A percentile compares a stretch with the other conserved stretches of the same genome.
Evolutionary conservation across 2,329 filamentous ascomycete species (phyloP).

Genomic region (Metarhizium rileyi): DNA sequence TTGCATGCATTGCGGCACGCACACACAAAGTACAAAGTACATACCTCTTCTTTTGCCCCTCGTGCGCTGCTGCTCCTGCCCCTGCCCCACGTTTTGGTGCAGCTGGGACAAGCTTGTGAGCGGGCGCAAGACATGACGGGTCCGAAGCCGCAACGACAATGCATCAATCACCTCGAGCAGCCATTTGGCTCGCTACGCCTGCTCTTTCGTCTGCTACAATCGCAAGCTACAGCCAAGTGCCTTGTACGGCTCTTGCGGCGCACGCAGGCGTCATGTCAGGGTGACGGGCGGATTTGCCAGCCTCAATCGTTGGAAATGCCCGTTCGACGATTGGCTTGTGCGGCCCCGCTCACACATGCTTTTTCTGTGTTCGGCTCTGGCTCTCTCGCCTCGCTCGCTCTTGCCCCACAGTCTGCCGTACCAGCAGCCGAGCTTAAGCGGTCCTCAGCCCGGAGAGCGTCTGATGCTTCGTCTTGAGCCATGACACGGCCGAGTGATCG

Average conservation of each 20-base stretch:
- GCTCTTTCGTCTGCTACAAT: too few species aligned
- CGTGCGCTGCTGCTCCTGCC: background rate
- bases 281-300: background rate
- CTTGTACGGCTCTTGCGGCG: background rate
- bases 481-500: background rate
- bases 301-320: background rate
- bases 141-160: background rate
- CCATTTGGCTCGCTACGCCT: too few species aligned
- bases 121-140: too few species aligned
- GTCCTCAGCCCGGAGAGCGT: background rate
- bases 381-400: background rate
- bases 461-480: background rate
- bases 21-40: background rate
- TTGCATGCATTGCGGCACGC: background rate
- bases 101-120: too few species aligned
- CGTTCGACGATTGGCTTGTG: background rate
- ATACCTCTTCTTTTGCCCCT: background rate
- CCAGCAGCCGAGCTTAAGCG: constrained; percentile 11
- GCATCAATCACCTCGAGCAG: too few species aligned
- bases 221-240: too few species aligned
- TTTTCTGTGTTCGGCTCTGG: background rate
- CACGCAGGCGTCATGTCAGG: background rate
- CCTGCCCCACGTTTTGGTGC: background rate
- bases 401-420: background rate
- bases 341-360: constrained; percentile 4